phyloP scores from a whole-genome alignment of 352 stramenopile species.

The Phytophthora tentaculata region DNA sequence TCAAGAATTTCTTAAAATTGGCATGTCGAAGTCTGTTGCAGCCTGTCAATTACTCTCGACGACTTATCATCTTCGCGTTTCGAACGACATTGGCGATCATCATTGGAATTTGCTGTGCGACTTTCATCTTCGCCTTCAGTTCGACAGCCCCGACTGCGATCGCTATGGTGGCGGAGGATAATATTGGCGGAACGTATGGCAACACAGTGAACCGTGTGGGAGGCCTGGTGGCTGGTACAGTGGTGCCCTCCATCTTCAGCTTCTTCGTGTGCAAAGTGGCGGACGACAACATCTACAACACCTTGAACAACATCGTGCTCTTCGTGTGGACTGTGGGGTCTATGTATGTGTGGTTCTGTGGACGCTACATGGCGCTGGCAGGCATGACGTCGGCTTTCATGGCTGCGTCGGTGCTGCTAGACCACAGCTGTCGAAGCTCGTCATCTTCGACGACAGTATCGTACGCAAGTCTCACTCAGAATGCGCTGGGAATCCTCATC shows the following conservation, averaged over 20 bases:
- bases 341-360: conserved; percentile 81
- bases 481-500: conserved; percentile 73
- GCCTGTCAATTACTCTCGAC: conserved; percentile 50
- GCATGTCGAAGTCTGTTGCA: conserved; percentile 42
- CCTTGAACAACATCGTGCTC: conserved; percentile 70
- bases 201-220: conserved; percentile 71
- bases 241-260: conserved; percentile 77
- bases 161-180: conserved; percentile 70
- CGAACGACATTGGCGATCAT: conserved; percentile 69
- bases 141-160: conserved; percentile 71
- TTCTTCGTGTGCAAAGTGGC: conserved; percentile 78
- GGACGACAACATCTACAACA: conserved; percentile 53
- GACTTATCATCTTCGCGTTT: conserved; percentile 60
- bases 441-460: conserved; percentile 47
- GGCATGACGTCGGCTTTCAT: conserved; percentile 79
- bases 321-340: conserved; percentile 70
- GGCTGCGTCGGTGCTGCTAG: conserved; percentile 63
- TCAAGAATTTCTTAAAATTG: conserved; percentile 66
- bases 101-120: conserved; percentile 65
- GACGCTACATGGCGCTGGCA: conserved; percentile 54
- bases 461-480: conserved; percentile 74
- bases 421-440: conserved; percentile 49
- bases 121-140: conserved; percentile 79
- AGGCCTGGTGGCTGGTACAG: conserved; percentile 67
- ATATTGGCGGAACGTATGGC: conserved; percentile 73